Evolutionary conservation across 768 basidiomycete genomes (phyloP).

Genomic region (Kwoniella sp.): DNA sequence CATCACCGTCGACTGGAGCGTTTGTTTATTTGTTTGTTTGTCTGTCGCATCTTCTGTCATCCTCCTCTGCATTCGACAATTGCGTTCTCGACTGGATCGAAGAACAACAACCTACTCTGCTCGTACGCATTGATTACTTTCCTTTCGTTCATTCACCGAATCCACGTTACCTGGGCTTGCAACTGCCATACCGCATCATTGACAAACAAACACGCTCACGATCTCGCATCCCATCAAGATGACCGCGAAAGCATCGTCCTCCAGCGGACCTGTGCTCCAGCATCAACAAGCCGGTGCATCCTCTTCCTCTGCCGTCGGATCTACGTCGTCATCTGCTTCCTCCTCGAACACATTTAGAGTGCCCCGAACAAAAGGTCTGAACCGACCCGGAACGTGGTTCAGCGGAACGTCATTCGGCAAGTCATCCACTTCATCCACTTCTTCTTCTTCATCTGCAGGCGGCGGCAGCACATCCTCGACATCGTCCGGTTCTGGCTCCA

Average conservation of each 20-base stretch:
- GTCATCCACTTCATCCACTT: conserved; percentile 20
- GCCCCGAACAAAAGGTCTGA: conserved; percentile 28
- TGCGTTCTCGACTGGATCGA: conserved; percentile 7
- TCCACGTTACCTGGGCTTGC: conserved; percentile 1
- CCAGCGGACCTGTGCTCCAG: conserved; percentile 20
- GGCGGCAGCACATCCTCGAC: conserved; percentile 3
- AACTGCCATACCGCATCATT: neutral
- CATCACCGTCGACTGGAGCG: neutral
- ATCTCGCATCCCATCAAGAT: conserved; percentile 4
- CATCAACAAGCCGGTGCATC: conserved; percentile 9
- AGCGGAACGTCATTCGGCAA: conserved; percentile 14
- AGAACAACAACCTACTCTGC: neutral
- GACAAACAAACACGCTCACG: neutral
- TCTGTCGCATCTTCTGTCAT: no score
- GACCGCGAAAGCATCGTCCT: conserved; percentile 11
- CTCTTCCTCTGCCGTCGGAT: conserved; percentile 2
- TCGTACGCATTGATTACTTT: neutral
- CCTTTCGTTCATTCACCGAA: neutral
- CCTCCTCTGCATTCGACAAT: no score
- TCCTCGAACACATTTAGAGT: conserved; percentile 18
- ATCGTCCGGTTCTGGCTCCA: neutral
- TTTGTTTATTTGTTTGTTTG: no score
- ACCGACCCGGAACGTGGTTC: conserved; percentile 77
- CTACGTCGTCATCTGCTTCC: conserved; percentile 6
- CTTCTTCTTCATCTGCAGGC: conserved; percentile 15